These are phyloP conservation scores for Corymbia calophylla DNA, from an alignment of 441 rosid species.

Conservation along the genomic window DNA sequence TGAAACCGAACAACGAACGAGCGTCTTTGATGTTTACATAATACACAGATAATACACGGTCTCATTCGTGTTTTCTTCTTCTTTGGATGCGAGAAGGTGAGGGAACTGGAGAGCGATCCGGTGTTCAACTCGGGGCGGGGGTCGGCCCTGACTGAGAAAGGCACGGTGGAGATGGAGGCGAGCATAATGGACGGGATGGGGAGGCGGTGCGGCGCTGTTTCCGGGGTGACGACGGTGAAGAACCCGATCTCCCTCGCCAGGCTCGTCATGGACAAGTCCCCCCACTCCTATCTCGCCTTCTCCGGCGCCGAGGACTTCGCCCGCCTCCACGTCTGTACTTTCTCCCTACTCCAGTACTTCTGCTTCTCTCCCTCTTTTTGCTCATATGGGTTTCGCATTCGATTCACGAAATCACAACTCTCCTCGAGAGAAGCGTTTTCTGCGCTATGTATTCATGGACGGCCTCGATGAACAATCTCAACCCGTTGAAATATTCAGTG, in stretches of 20 bases:
- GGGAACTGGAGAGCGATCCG: constrained; percentile 85
- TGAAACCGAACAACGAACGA: neutral
- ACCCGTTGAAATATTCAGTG: neutral
- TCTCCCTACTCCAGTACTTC: neutral
- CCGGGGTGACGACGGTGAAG: constrained; percentile 78
- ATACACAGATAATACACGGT: neutral
- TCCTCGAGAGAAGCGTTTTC: neutral
- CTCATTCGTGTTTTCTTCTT: neutral
- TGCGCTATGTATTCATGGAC: neutral
- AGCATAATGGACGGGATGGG: constrained; percentile 88
- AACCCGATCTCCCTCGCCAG: constrained; percentile 89
- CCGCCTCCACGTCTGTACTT: constrained; percentile 45
- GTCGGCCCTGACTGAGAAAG: constrained; percentile 81
- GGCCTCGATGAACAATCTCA: neutral
- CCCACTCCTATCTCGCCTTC: constrained; percentile 88
- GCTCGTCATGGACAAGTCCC: constrained; percentile 92
- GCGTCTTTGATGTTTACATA: neutral
- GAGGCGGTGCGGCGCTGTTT: constrained; percentile 91
- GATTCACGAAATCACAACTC: neutral
- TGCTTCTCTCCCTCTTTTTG: neutral
- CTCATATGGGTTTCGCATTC: neutral
- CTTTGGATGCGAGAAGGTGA: constrained; percentile 33
- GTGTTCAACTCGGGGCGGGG: constrained; percentile 92
- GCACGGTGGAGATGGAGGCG: constrained; percentile 96
- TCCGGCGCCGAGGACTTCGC: constrained; percentile 91